phyloP scores from a whole-genome alignment of 2,329 filamentous ascomycete genomes.

The Aureobasidium sp. region DNA sequence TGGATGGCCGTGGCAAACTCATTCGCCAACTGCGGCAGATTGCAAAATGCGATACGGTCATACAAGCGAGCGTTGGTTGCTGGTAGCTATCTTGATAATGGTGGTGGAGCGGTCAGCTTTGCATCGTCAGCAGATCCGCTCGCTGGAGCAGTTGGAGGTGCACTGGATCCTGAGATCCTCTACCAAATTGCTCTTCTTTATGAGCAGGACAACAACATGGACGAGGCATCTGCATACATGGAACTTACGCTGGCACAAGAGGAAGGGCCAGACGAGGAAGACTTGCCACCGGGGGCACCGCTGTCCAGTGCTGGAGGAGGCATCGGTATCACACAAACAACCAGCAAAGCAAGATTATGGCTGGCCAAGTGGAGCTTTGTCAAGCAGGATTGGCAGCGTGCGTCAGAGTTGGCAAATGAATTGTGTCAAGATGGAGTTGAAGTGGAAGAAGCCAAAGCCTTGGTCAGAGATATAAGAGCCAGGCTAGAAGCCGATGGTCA shows the following conservation, averaged over 20 bases:
- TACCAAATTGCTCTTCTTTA: slow-evolving; percentile 86
- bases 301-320: slow-evolving; percentile 34
- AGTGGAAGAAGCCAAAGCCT: slow-evolving; percentile 90
- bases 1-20: slow-evolving; percentile 95
- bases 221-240: slow-evolving; percentile 88
- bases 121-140: slow-evolving; percentile 38
- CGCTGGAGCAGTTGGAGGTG: slow-evolving; percentile 39
- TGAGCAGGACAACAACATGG: slow-evolving; percentile 66
- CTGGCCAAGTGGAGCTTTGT: slow-evolving; percentile 74
- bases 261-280: slow-evolving; percentile 51
- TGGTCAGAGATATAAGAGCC: slow-evolving; percentile 78
- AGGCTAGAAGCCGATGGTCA: slow-evolving; percentile 47
- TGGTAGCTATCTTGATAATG: slow-evolving; percentile 73
- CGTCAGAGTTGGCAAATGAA: slow-evolving; percentile 76
- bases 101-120: slow-evolving; percentile 40
- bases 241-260: slow-evolving; percentile 91
- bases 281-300: slow-evolving; percentile 21
- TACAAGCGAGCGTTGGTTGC: slow-evolving; percentile 86
- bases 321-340: slow-evolving; percentile 82
- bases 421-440: slow-evolving; percentile 93
- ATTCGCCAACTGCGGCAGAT: slow-evolving; percentile 77
- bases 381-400: slow-evolving; percentile 63
- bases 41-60: slow-evolving; percentile 87
- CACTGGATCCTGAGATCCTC: slow-evolving; percentile 84
- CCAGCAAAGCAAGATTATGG: slow-evolving; percentile 90